Evolutionary conservation across 2,329 filamentous ascomycete species (phyloP), one percentile per base, ranked within the genome.

Genomic region (Bertia moriformis): DNA sequence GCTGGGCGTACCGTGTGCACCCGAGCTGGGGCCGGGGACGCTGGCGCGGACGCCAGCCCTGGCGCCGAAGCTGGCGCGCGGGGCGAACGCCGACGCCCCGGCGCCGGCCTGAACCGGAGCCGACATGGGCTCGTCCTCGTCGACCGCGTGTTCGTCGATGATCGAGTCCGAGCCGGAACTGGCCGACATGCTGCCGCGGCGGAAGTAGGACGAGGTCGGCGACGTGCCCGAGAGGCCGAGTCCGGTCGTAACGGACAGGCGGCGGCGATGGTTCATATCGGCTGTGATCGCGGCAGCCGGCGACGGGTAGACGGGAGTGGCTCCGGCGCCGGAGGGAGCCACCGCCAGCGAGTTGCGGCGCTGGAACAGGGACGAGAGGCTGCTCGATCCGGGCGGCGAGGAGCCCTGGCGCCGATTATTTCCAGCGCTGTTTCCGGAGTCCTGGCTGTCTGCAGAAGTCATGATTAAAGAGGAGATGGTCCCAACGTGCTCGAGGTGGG

Each of bases 21-120:
- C 51, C 37, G 51, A 46, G 45, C 49, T 53, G 54, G 76, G 80
- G 51, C 65, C 66, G 51, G 67, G 67, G 24, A 62, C 61, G 40
- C 65, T 62, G 45, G 64, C 63, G 48, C 78, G 79, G 49, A 83
- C 73, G 59, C 78, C 79, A 46, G 83, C 83, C 56, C 86, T 76
- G 44, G 82, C 81, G 44, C 89, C 88, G 52, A 94, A 93, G 61
- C 88, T 95, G 66, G 94, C 78, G 42, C 88, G 82, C 48, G 88
- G 80, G 43, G 73, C 73, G 54, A 88, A 89, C 22, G 87, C 84
- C 12, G 82, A 83, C 39, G 66, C 71, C 22, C 84, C 78, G 14
- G 71, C 68, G 48, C 71, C 73, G 51, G 67, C 71, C 29, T 64
- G n/a, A n/a, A n/a, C n/a, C n/a, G n/a, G n/a, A n/a, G n/a, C n/a